Base-by-base conservation (phyloP, 768 basidiomycete genomes). In the Chlorophyllum brunneum region DNA sequence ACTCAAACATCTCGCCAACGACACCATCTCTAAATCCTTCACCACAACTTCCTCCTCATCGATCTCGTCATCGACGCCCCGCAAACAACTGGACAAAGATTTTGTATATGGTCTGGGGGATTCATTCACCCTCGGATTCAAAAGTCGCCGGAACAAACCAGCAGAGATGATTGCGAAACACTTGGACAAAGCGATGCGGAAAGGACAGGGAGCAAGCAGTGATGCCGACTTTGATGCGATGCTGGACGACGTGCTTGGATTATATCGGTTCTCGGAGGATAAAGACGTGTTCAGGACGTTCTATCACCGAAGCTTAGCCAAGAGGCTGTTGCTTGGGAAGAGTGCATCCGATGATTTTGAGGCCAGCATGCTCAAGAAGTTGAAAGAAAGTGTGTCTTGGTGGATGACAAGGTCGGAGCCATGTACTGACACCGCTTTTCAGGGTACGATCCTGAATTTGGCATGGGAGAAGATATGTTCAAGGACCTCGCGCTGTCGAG, bases 391-490 rank as follows among this genome's bases (percentile, higher is more conserved):
- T 83, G 38, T 39, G 73, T 67, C 27, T 27, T 20, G 13, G 39
- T 56, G 16, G 22, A 20, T 48, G 23, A 23, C 2, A 39, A 11
- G 22, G n/a, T 38, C 29, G 5, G 2, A 7, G 6, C 29, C n/a
- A 18, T 45, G 16, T 31, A 16, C n/a, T 43, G n/a, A 31, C 5
- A 0, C n/a, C 15, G 26, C 9, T 20, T 20, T 31, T 13, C 30
- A 95, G 95, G 87, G 47, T 95, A 95, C 61, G 97, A 98, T 64
- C 88, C 94, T 9, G 94, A 95, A 55, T 98, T 98, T 62, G 89
- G 87, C 6, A 88, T 88, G 71, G 92, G 93, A 44, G 91, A 93
- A 60, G 83, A 92, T 34, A 95, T 98, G 95, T 95, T 98, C 73
- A 93, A 85, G 55, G 94, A 95, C 62, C 71, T 95, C 2, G 80